Base-by-base conservation (phyloP, 2,329 filamentous ascomycete species). In the Ophiocordyceps camponoti-saundersi region DNA sequence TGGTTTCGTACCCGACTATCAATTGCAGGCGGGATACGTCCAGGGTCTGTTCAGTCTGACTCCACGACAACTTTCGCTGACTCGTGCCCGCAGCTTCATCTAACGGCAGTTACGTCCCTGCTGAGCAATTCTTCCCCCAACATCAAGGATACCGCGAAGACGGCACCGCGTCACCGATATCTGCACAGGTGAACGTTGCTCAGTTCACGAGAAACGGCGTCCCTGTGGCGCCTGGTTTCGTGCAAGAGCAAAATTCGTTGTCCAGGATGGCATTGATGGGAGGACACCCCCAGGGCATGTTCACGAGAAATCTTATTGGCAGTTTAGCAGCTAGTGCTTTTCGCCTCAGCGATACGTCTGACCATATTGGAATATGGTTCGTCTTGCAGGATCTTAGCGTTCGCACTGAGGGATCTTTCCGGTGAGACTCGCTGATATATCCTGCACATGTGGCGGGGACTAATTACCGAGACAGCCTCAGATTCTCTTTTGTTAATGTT, bases 381-480 rank as follows among this genome's bases (percentile, higher is more conserved):
- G 85, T 98, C 43, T 70, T 96, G 46, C 90, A 95, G 61, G 92
- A 98, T 65, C 70, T 98, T 42, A 95, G 88, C 56, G 90, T 98
- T 30, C 77, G 92, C 43, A 95, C 88, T 0, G 92, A 96, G 62
- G 92, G 92, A 12, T 77, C 72, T 49, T 98, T 96, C 63, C 76
- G 90, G 86, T 93, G 72, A 57, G 63, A 49, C 30, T 7, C 8
- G 8, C 5, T 15, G 21, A 12, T 13, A 7, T 11, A 21, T 10
- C 5, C 1, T 26, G 22, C 7, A 34, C 8, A 2, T 6, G 10
- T 6, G n/a, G 15, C 16, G 3, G 18, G 26, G 45, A 44, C 52
- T 62, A 39, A 61, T 46, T 32, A 13, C 30, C 22, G 29, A 30
- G 40, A 51, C 50, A 80, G 78, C 36, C 65, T 82, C 44, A 70